Base-by-base conservation (phyloP, 2,329 filamentous ascomycete species). In the Pseudocercospora eumusae region DNA sequence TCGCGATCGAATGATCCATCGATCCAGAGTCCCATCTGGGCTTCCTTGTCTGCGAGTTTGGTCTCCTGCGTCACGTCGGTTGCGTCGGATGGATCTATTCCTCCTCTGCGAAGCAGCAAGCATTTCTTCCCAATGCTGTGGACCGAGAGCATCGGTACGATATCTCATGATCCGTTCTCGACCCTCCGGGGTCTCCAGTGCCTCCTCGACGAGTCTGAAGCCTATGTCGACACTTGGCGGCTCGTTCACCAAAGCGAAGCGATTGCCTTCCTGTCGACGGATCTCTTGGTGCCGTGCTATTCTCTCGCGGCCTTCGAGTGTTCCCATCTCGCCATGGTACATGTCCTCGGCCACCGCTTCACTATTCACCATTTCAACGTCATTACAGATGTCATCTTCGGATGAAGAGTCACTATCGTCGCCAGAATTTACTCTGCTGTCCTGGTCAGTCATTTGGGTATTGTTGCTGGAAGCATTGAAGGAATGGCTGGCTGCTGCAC, bases 401-500 rank as follows among this genome's bases (percentile, higher is more conserved):
- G 83, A 84, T 4, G 69, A 73, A 9, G 75, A 74, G 45, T 78
- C 76, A 54, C 82, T 81, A 45, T 87, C 73, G 64, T 56, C 69
- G 67, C 57, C 61, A n/a, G 68, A 67, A 9, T 64, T 77, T 50
- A 77, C 65, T 4, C 56, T 64, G 21, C 67, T 67, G 13, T 70
- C 68, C 5, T 69, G 66, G 10, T 70, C 70, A 0, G 66, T 71
- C 21, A 82, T 80, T 20, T 64, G 60, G 13, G 71, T 72, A 42
- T 71, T 69, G 33, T 62, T 63, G 56, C 59, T 68, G 13, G 66
- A 68, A 10, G 76, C 75, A 58, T 64, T 65, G 68, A 80, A 81
- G 0, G 83, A 83, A 11, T 80, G 80, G 42, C 82, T 81, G 3
- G 83, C 79, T n/a, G 80, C 79, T 1, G 82, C 82, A 9, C 90